A percentile compares a stretch with the other conserved stretches of the same genome.
Conservation (phyloP, 768 basidiomycete genomes). For the Hebeloma cylindrosporum region DNA sequence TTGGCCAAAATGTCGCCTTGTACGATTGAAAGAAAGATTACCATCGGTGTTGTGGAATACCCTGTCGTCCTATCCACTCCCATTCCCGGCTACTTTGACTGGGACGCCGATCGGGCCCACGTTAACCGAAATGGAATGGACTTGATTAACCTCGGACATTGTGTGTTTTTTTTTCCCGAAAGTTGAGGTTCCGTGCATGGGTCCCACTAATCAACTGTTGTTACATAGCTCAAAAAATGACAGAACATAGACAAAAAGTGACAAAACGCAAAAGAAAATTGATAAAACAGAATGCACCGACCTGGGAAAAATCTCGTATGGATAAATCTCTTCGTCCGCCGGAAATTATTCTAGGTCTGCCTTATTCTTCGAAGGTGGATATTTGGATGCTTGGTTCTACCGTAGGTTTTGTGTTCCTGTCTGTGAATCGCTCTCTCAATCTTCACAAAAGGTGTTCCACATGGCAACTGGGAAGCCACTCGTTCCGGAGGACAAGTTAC, state of each 20-base stretch:
- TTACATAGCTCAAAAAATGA: background rate
- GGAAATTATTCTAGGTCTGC: background rate
- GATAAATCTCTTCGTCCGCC: background rate
- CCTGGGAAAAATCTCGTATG: conserved; percentile 9
- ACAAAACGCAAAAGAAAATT: too few relatives aligned
- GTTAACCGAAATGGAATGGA: background rate
- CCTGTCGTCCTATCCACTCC: background rate
- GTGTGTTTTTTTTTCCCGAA: background rate
- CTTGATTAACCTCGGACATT: background rate
- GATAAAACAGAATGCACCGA: background rate
- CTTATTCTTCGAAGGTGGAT: background rate
- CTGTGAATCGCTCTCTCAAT: background rate
- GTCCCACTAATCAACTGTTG: background rate
- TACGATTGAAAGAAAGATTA: background rate
- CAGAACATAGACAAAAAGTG: too few relatives aligned
- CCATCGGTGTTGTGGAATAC: background rate
- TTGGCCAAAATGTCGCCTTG: background rate
- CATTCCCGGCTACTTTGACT: background rate
- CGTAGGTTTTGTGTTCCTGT: background rate
- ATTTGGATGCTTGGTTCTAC: conserved; percentile 6
- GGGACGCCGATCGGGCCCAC: background rate
- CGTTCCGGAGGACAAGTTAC: conserved; percentile 7
- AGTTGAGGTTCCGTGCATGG: background rate
- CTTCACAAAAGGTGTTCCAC: conserved; percentile 7
- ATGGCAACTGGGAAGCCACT: conserved; percentile 11